These are phyloP conservation scores for Colletotrichum tabaci DNA, from an alignment of 2,329 filamentous ascomycete genomes.

Conservation along the genomic window DNA sequence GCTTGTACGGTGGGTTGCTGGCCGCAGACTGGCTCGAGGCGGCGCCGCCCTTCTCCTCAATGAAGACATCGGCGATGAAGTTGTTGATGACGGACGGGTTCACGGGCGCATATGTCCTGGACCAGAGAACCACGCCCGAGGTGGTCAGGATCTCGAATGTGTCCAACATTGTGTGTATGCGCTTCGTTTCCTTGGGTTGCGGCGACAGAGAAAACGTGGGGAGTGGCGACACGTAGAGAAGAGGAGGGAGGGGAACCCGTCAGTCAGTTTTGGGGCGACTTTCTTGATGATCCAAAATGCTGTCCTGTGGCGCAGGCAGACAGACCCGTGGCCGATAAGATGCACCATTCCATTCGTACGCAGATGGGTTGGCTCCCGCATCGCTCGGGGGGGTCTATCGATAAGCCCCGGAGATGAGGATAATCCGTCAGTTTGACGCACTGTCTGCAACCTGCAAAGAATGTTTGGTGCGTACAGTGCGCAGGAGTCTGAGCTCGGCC, in stretches of 20 bases:
- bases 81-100: constrained; percentile 90
- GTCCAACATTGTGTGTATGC: constrained; percentile 80
- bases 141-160: constrained; percentile 97
- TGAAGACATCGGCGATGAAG: constrained; percentile 97
- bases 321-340: constrained; percentile 32
- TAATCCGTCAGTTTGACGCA: background rate
- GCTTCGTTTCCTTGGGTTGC: constrained; percentile 6
- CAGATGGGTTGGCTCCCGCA: constrained; percentile 6
- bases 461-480: background rate
- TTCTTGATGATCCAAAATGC: constrained; percentile 37
- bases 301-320: constrained; percentile 36
- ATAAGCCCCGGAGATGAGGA: constrained; percentile 24
- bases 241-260: constrained; percentile 1
- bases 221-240: background rate
- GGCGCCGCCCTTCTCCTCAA: constrained; percentile 86
- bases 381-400: constrained; percentile 21
- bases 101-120: constrained; percentile 85
- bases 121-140: constrained; percentile 97
- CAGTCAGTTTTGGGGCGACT: constrained; percentile 25
- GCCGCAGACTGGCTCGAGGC: constrained; percentile 72
- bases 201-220: constrained; percentile 12
- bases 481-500: background rate
- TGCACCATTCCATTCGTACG: constrained; percentile 7
- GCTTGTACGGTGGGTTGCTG: constrained; percentile 82
- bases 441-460: background rate